phyloP scores from a whole-genome alignment of 1,139 yeast genomes.

The Pichia sorboxylosa region DNA sequence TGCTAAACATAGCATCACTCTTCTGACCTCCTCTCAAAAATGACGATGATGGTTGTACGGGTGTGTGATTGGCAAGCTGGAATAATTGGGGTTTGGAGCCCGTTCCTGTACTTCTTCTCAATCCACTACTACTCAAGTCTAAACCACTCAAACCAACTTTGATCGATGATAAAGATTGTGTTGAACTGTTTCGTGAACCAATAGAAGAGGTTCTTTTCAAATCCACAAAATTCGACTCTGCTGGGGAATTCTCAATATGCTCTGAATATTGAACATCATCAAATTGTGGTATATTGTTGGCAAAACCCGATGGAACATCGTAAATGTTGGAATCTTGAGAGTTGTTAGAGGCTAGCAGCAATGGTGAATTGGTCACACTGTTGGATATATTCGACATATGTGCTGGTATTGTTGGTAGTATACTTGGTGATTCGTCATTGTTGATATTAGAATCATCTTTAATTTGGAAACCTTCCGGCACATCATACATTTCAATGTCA shows the following conservation, averaged over 20 bases:
- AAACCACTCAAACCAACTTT: conserved; percentile 22
- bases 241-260: neutral
- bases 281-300: conserved; percentile 3
- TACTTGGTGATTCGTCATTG: neutral
- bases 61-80: conserved; percentile 14
- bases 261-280: neutral
- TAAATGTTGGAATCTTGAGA: neutral
- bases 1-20: neutral
- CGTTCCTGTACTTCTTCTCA: conserved; percentile 18
- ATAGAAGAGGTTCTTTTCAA: conserved; percentile 15
- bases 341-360: conserved; percentile 1
- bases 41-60: neutral
- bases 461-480: conserved; percentile 22
- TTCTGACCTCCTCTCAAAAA: too few species aligned
- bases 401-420: conserved; percentile 1
- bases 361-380: conserved; percentile 4
- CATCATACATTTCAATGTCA: conserved; percentile 23
- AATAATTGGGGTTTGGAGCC: conserved; percentile 22
- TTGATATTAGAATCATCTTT: conserved; percentile 15
- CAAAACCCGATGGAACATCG: conserved; percentile 5
- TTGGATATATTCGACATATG: neutral
- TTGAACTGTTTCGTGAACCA: conserved; percentile 7
- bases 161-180: conserved; percentile 16
- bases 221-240: neutral
- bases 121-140: conserved; percentile 19